Evolutionary conservation across 192 early-diverging fungal genomes (phyloP), one percentile per base, ranked within the genome.

Genomic region (Glomus cerebriforme): DNA sequence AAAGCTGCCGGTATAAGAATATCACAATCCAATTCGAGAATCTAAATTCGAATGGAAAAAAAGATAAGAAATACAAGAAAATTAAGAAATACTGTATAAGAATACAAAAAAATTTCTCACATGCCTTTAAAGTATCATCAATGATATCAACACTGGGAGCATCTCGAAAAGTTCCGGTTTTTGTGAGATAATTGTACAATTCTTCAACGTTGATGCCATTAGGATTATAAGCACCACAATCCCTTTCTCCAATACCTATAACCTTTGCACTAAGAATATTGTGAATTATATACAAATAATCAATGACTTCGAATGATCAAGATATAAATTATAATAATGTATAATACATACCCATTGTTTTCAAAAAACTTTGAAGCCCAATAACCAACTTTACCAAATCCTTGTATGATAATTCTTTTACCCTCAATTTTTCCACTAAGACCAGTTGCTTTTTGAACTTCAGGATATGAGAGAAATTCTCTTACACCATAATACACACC

Each of bases 371-470:
- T 92, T 64, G 92, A 90, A 29, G 92, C 92, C 85, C 90, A 93
- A 86, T 92, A 93, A 54, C 94, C 94, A 73, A 95, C 94, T 74
- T 95, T 95, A 78, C 94, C 94, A 65, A 95, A 94, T 60, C 94
- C 94, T 86, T 95, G 94, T 67, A 95, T 90, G 78, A 94, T 85
- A 45, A 95, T 91, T 24, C 81, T 87, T 69, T 77, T 83, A 79
- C 85, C 94, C 31, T 86, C 79, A 60, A 95, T 84, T 17, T 85
- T 82, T 59, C 88, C 92, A 47, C 73, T 83, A 63, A 93, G 86
- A 17, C 90, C 87, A 31, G 91, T 91, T 79, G 86, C 83, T 82
- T 91, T 82, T 79, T 94, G 94, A 47, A 95, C 90, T 80, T 94
- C 93, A n/a, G 91, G 91, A 82, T 88, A 95, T 59, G 84, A 85